A percentile compares a stretch with the other conserved stretches of the same genome.
Evolutionary conservation across 2,329 filamentous ascomycete species (phyloP).

Genomic region (Neodidymelliopsis sp.): DNA sequence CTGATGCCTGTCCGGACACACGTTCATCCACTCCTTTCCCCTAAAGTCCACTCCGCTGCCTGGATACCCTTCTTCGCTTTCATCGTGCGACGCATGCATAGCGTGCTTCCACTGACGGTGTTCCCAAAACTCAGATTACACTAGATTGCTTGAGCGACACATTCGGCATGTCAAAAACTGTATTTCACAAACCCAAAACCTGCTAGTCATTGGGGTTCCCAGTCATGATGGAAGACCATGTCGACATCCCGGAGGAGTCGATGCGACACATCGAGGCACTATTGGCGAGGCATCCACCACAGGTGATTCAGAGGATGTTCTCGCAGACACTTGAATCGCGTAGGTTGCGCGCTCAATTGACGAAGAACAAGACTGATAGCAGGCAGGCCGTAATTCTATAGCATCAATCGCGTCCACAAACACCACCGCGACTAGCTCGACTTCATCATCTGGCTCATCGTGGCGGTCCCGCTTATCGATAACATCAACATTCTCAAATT

Average conservation of each 20-base stretch:
- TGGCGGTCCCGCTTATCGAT: slow-evolving; percentile 45
- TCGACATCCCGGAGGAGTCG: slow-evolving; percentile 48
- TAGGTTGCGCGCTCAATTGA: slow-evolving; percentile 25
- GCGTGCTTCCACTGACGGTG: slow-evolving; percentile 3
- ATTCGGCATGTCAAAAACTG: slow-evolving; percentile 31
- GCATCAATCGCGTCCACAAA: slow-evolving; percentile 45
- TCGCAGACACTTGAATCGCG: slow-evolving; percentile 46
- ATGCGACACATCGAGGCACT: slow-evolving; percentile 49
- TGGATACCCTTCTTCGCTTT: slow-evolving; percentile 32
- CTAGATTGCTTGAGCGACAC: slow-evolving; percentile 14
- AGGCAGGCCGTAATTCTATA: slow-evolving; percentile 43
- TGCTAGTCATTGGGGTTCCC: slow-evolving; percentile 22
- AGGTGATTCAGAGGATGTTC: slow-evolving; percentile 48
- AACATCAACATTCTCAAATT: slow-evolving; percentile 43
- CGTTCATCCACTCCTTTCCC: slow-evolving; percentile 44
- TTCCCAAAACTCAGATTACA: slow-evolving; percentile 6
- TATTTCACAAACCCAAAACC: slow-evolving; percentile 12
- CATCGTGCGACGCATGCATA: slow-evolving; percentile 8
- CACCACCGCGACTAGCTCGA: slow-evolving; percentile 38
- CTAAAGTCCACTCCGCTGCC: slow-evolving; percentile 28
- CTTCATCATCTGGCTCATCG: slow-evolving; percentile 42
- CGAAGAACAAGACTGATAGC: slow-evolving; percentile 26
- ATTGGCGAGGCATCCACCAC: slow-evolving; percentile 45
- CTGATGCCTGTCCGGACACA: slow-evolving; percentile 41
- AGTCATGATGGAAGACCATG: slow-evolving; percentile 43